Evolutionary conservation across 495 filamentous ascomycete species (phyloP), one percentile per base, ranked within the genome.

Genomic region (Xanthoparmelia taractica): DNA sequence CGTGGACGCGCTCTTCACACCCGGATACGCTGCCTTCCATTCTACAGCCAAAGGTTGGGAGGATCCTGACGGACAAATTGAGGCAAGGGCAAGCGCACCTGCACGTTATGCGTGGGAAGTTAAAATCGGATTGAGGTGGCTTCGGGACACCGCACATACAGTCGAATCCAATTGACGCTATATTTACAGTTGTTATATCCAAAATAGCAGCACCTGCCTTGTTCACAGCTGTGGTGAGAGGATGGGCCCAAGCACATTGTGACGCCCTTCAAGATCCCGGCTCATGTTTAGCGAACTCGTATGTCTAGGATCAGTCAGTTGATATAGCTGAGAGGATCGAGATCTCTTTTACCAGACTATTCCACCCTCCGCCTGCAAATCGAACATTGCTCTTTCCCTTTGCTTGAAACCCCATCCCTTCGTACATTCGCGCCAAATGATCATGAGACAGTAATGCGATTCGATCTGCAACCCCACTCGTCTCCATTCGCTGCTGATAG

Each of bases 291-390:
- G 27, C 33, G 37, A 65, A 61, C 43, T 65, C 63, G 33, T 65
- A 65, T 36, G 36, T 57, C 63, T 65, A 18, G 17, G 47, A 27
- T 18, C 27, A 25, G 11, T 36, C 41, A 29, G 8, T 25, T n/a
- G 2, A 12, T 25, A 12, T 0, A 13, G 23, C 25, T 36, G 33
- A 27, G 20, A 52, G n/a, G 40, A 11, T 37, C 17, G 13, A 27
- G 8, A 29, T 17, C 27, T 37, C 41, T 52, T 54, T 52, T 59
- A 69, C 65, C 52, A 71, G 38, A 73, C 95, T 84, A 66, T 81
- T 77, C 91, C 92, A 96, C 31, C 84, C 87, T 59, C 90, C 90
- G 29, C 91, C 91, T 13, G 86, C 89, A 74, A 89, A 91, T 59
- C 76, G 75, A 57, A 77, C 80, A 58, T 77, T 72, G 72, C 91